A percentile compares a stretch with the other conserved stretches of the same genome.
These are phyloP conservation scores for Microbotryum lychnidis-dioicae DNA, from an alignment of 1,284 basidiomycete genomes.

Conservation along the genomic window DNA sequence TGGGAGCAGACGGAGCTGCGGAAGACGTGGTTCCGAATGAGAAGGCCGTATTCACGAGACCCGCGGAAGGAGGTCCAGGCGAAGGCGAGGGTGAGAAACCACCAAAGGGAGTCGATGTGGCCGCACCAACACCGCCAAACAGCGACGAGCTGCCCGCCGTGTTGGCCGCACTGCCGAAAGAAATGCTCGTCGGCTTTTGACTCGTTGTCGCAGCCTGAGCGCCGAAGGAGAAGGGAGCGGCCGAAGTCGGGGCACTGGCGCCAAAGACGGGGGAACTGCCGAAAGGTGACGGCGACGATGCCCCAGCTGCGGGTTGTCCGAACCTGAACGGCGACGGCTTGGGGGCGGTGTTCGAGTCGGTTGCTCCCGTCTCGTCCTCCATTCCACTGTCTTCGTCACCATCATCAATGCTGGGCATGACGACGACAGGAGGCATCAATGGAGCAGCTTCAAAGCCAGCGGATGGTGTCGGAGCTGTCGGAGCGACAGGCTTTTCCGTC, in stretches of 20 bases:
- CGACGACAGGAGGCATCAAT: neutral
- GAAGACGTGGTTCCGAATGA: constrained; percentile 12
- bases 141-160: neutral
- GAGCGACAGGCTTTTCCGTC: constrained; percentile 8
- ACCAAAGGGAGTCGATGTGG: neutral
- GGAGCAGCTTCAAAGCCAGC: constrained; percentile 2
- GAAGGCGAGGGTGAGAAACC: constrained; percentile 1
- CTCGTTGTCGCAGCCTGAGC: constrained; percentile 4
- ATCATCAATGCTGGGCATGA: constrained; percentile 5
- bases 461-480: constrained; percentile 1
- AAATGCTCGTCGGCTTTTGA: constrained; percentile 4
- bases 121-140: constrained; percentile 4
- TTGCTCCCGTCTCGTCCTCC: constrained; percentile 24
- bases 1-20: constrained; percentile 13
- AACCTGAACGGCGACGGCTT: constrained; percentile 15
- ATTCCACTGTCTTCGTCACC: constrained; percentile 27
- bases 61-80: neutral
- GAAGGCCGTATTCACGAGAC: neutral
- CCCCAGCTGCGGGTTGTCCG: constrained; percentile 1
- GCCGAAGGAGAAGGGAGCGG: constrained; percentile 9
- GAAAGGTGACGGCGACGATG: neutral
- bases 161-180: constrained; percentile 4
- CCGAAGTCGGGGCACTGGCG: neutral
- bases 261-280: neutral
- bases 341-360: neutral